A percentile compares a stretch with the other conserved stretches of the same genome.
These are phyloP conservation scores for Rhizopus arrhizus DNA, from an alignment of 371 early-diverging fungal genomes.

Conservation along the genomic window DNA sequence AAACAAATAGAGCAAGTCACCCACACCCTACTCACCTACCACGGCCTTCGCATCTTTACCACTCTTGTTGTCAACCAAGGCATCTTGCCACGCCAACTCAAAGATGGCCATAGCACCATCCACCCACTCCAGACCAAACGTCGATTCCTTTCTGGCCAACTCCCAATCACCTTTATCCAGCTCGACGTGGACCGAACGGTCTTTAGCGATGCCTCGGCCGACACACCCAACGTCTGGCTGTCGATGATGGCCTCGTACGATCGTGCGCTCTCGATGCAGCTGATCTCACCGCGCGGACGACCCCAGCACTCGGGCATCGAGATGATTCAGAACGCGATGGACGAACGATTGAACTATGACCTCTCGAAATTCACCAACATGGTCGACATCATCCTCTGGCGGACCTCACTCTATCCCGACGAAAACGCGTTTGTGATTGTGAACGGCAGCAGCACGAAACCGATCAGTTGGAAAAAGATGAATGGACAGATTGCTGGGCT, in stretches of 20 bases:
- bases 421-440: slow-evolving; percentile 68
- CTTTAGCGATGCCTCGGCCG: slow-evolving; percentile 52
- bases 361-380: slow-evolving; percentile 65
- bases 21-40: slow-evolving; percentile 51
- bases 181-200: slow-evolving; percentile 60
- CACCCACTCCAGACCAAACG: slow-evolving; percentile 68
- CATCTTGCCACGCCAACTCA: slow-evolving; percentile 67
- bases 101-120: slow-evolving; percentile 69
- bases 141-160: slow-evolving; percentile 64
- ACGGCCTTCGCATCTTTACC: slow-evolving; percentile 67
- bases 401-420: slow-evolving; percentile 65
- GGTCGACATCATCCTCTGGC: slow-evolving; percentile 73
- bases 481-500: slow-evolving; percentile 68
- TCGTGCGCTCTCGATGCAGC: slow-evolving; percentile 27
- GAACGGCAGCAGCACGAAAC: slow-evolving; percentile 52
- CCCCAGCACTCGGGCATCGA: slow-evolving; percentile 81
- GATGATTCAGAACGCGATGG: slow-evolving; percentile 58
- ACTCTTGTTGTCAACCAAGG: slow-evolving; percentile 60
- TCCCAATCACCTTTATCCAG: slow-evolving; percentile 49
- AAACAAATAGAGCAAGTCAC: slow-evolving; percentile 54
- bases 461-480: slow-evolving; percentile 72
- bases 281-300: slow-evolving; percentile 47
- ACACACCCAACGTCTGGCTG: slow-evolving; percentile 53
- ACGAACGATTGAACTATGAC: slow-evolving; percentile 74
- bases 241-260: slow-evolving; percentile 34